phyloP scores from a whole-genome alignment of 75 land plant species.

The Sequoia sempervirens region DNA sequence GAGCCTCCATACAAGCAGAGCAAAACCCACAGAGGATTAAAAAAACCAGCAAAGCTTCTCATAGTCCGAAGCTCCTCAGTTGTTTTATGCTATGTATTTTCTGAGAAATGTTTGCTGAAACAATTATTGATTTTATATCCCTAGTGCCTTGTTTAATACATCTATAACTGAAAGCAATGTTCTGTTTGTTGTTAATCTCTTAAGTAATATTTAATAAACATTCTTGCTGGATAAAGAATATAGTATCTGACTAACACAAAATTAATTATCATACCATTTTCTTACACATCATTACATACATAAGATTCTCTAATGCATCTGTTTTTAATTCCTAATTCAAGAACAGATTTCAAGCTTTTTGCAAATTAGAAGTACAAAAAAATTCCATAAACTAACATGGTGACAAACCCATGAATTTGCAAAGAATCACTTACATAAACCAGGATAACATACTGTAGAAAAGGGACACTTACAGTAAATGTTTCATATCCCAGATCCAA shows the following conservation, averaged over 20 bases:
- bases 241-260: background rate
- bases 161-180: background rate
- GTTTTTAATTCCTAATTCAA: background rate
- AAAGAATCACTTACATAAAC: background rate
- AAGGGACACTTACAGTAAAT: slow-evolving; percentile 15
- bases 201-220: background rate
- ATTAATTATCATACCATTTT: background rate
- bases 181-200: background rate
- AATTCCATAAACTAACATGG: background rate
- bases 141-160: background rate
- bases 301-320: background rate
- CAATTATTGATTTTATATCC: background rate
- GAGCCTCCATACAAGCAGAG: background rate
- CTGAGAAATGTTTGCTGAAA: background rate
- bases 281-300: background rate
- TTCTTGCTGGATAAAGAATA: background rate
- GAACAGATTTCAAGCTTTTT: background rate
- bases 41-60: background rate
- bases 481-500: slow-evolving; percentile 8
- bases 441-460: background rate
- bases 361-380: background rate
- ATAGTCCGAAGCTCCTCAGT: background rate
- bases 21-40: background rate
- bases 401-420: background rate
- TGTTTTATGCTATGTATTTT: background rate